These are phyloP conservation scores for Cyberlindnera euphorbiae DNA, from an alignment of 805 yeast genomes.

Conservation along the genomic window DNA sequence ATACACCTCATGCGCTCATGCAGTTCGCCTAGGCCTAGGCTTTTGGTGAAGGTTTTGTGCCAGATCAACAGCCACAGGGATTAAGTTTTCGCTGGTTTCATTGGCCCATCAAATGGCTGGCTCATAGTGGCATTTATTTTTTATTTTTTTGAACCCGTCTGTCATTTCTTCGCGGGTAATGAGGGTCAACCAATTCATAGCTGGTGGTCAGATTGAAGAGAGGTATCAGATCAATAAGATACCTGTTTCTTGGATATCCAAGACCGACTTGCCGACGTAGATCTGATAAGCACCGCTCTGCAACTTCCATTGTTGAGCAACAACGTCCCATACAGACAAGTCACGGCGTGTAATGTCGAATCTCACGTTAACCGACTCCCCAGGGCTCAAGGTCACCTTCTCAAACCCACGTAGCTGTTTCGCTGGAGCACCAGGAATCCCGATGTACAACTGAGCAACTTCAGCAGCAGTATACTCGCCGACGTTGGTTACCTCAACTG, in stretches of 20 bases:
- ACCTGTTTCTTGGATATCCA: conserved; percentile 5
- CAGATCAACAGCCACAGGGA: no score
- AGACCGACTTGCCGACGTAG: conserved; percentile 33
- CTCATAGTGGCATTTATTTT: no score
- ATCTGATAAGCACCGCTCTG: conserved; percentile 32
- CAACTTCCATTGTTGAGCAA: conserved; percentile 4
- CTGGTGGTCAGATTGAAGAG: no score
- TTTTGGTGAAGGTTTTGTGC: no score
- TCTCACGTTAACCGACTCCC: not conserved
- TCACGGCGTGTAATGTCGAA: conserved; percentile 6
- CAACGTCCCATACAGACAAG: conserved; percentile 5
- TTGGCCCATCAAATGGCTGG: no score
- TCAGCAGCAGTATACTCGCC: conserved; percentile 20
- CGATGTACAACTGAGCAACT: conserved; percentile 4
- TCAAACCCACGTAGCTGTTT: conserved; percentile 2
- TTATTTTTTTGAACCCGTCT: no score
- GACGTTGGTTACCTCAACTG: no score
- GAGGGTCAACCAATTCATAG: no score
- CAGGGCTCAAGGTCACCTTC: conserved; percentile 1
- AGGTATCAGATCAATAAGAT: conserved; percentile 2
- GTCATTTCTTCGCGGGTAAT: no score
- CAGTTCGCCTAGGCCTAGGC: no score
- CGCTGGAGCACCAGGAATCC: conserved; percentile 2
- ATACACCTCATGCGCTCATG: no score
- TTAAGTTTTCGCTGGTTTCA: no score